Evolutionary conservation across 75 land plant genomes (phyloP).

Genomic region (Pseudotsuga menziesii): DNA sequence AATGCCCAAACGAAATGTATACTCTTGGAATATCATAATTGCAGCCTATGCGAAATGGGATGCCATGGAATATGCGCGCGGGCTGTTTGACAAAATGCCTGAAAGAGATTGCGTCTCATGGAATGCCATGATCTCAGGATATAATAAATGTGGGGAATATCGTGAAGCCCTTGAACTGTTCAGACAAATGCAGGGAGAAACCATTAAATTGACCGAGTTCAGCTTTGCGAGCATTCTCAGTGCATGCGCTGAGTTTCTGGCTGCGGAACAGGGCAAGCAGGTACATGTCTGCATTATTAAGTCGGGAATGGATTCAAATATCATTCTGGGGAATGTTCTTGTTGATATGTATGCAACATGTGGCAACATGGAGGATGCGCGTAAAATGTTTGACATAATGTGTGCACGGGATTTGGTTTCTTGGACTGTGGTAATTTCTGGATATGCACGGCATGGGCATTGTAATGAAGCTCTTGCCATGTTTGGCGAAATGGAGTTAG

Average conservation of each 20-base stretch:
- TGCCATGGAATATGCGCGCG: slow-evolving; percentile 28
- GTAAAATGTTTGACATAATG: slow-evolving; percentile 26
- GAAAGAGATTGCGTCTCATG: slow-evolving; percentile 54
- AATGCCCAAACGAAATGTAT: slow-evolving; percentile 38
- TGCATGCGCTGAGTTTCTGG: slow-evolving; percentile 45
- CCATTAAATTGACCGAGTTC: slow-evolving; percentile 34
- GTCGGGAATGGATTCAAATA: slow-evolving; percentile 27
- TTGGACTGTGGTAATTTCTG: slow-evolving; percentile 24
- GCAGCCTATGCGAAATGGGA: slow-evolving; percentile 29
- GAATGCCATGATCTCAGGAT: slow-evolving; percentile 57
- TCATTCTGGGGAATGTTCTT: slow-evolving; percentile 46
- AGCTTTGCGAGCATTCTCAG: slow-evolving; percentile 41
- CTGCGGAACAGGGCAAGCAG: slow-evolving; percentile 22
- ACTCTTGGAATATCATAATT: slow-evolving; percentile 50
- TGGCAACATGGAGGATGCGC: slow-evolving; percentile 43
- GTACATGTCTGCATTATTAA: slow-evolving; percentile 37
- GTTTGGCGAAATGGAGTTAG: slow-evolving; percentile 12
- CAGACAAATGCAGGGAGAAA: slow-evolving; percentile 26
- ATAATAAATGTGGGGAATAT: slow-evolving; percentile 21
- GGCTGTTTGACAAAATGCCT: slow-evolving; percentile 53
- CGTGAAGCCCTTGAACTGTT: slow-evolving; percentile 43
- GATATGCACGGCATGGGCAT: slow-evolving; percentile 21
- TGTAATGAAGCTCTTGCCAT: slow-evolving; percentile 14
- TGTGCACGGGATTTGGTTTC: slow-evolving; percentile 21
- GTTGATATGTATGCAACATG: slow-evolving; percentile 69